Percentiles rank a stretch among this genome's conserved stretches.
These are phyloP conservation scores for Russula griseocarnosa DNA, from an alignment of 768 basidiomycete species.

Conservation along the genomic window DNA sequence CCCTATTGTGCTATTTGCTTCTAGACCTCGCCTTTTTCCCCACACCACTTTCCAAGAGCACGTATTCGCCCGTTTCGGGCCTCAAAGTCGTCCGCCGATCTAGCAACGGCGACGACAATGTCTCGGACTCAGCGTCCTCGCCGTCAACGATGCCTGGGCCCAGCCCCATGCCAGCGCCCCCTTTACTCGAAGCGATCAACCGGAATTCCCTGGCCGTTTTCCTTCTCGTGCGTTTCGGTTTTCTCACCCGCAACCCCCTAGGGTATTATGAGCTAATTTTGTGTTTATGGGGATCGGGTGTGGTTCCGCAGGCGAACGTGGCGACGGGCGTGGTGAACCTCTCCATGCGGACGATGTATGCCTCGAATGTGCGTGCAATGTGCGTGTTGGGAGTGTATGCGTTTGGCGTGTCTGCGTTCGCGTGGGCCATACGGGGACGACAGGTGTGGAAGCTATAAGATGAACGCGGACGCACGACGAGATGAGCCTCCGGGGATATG, in stretches of 20 bases:
- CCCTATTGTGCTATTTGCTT: constrained; percentile 74
- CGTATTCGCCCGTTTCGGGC: constrained; percentile 38
- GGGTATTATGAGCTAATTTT: neutral
- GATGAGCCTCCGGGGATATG: neutral
- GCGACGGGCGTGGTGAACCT: constrained; percentile 83
- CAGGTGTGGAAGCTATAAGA: constrained; percentile 37
- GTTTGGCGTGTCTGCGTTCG: constrained; percentile 51
- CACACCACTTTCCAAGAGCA: constrained; percentile 35
- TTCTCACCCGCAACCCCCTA: neutral
- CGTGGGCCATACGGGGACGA: constrained; percentile 50
- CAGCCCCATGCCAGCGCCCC: constrained; percentile 38
- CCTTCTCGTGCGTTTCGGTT: constrained; percentile 56
- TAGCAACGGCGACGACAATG: neutral
- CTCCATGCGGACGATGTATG: constrained; percentile 77
- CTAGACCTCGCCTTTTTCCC: constrained; percentile 72
- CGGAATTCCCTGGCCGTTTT: constrained; percentile 76
- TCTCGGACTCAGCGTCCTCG: neutral
- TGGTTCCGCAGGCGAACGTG: constrained; percentile 69
- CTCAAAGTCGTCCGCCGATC: constrained; percentile 33
- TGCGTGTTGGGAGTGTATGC: constrained; percentile 59
- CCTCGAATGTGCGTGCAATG: constrained; percentile 53
- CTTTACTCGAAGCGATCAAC: constrained; percentile 77
- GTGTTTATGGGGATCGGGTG: constrained; percentile 1
- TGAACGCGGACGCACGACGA: neutral
- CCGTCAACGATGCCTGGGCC: constrained; percentile 30